Conservation (phyloP, 2,329 filamentous ascomycete genomes). For the Trematosphaeria pertusa region DNA sequence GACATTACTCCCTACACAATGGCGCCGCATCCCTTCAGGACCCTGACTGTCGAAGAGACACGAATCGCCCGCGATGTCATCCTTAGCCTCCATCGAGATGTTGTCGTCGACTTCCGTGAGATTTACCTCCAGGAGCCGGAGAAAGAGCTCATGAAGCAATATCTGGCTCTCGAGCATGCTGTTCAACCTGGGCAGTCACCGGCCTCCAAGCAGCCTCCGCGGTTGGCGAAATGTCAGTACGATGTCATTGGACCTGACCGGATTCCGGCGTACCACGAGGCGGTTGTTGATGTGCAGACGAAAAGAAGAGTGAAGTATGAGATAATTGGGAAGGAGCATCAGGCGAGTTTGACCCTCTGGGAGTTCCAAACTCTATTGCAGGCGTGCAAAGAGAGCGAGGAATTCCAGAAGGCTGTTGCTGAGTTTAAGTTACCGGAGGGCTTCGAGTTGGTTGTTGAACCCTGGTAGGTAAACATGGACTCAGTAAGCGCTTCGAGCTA, state of each 20-base stretch:
- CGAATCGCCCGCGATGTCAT: constrained; percentile 58
- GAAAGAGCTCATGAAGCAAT: constrained; percentile 57
- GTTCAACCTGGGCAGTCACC: constrained; percentile 46
- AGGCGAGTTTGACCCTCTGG: constrained; percentile 58
- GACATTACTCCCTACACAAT: too few relatives aligned
- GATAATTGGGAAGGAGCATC: constrained; percentile 56
- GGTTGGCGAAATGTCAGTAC: constrained; percentile 63
- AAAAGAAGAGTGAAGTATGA: constrained; percentile 53
- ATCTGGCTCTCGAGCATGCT: constrained; percentile 57
- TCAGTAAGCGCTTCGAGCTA: not conserved
- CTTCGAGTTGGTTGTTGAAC: constrained; percentile 63
- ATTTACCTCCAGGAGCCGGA: constrained; percentile 60
- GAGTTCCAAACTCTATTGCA: constrained; percentile 44
- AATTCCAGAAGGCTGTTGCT: constrained; percentile 59
- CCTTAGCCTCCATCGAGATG: constrained; percentile 47
- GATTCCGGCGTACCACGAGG: constrained; percentile 62
- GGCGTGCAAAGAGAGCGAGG: constrained; percentile 59
- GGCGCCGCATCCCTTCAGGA: constrained; percentile 62
- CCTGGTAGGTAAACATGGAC: constrained; percentile 45
- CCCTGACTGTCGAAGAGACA: constrained; percentile 63
- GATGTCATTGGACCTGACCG: constrained; percentile 62
- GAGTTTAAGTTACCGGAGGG: constrained; percentile 62
- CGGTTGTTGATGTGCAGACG: constrained; percentile 57
- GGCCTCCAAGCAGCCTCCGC: constrained; percentile 53
- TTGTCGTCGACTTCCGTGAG: constrained; percentile 55